These are phyloP conservation scores for Ilyonectria mors-panacis DNA, from an alignment of 2,329 filamentous ascomycete genomes.

Conservation along the genomic window DNA sequence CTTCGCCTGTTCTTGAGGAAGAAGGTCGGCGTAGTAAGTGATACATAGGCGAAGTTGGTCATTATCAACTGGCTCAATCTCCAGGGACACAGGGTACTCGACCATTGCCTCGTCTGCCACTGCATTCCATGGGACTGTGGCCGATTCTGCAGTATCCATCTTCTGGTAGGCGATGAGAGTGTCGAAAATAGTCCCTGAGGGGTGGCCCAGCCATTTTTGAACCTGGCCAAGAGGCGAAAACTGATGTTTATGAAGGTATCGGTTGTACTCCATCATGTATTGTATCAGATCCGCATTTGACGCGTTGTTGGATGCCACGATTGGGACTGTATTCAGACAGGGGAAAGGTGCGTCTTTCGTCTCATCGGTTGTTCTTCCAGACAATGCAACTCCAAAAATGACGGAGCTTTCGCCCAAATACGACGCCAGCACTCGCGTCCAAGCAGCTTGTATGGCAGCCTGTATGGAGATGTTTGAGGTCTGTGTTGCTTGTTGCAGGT, in stretches of 20 bases:
- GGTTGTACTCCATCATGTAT: conserved; percentile 76
- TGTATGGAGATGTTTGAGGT: conserved; percentile 79
- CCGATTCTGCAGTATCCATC: conserved; percentile 48
- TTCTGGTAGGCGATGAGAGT: conserved; percentile 90
- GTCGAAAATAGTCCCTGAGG: conserved; percentile 81
- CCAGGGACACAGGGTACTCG: conserved; percentile 86
- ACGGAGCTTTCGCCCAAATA: conserved; percentile 83
- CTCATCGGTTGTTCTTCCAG: conserved; percentile 77
- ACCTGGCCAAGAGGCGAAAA: conserved; percentile 80
- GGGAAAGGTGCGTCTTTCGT: conserved; percentile 77
- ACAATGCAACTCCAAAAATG: conserved; percentile 85
- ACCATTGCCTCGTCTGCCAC: conserved; percentile 77
- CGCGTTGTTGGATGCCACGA: conserved; percentile 70
- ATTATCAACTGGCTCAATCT: conserved; percentile 72
- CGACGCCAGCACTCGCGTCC: conserved; percentile 80
- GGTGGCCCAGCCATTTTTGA: conserved; percentile 78
- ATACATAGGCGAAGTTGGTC: conserved; percentile 73
- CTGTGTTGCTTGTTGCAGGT: conserved; percentile 71
- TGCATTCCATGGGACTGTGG: conserved; percentile 68
- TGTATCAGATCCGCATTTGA: conserved; percentile 72
- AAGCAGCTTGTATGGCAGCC: conserved; percentile 81
- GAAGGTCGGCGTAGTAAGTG: conserved; percentile 73
- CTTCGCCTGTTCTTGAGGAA: conserved; percentile 78
- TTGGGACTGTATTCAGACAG: conserved; percentile 85
- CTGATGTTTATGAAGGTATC: conserved; percentile 77